A percentile compares a stretch with the other conserved stretches of the same genome.
These are phyloP conservation scores for Crucibulum laeve DNA, from an alignment of 768 basidiomycete genomes.

Conservation along the genomic window DNA sequence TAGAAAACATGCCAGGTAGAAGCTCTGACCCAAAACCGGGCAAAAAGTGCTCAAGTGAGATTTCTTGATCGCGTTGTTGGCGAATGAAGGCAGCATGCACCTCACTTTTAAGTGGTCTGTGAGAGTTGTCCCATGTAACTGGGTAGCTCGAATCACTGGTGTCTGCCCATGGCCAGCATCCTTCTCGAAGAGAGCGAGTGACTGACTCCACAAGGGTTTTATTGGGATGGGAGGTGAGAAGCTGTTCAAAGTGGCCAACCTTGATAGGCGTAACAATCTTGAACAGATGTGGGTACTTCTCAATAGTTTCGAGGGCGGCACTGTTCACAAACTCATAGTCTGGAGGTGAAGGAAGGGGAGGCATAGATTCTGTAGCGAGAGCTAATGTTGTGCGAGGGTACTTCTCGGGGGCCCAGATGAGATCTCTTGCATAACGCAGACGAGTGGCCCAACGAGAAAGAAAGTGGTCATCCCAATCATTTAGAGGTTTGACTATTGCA, in stretches of 20 bases:
- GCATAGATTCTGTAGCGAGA: slow-evolving; percentile 10
- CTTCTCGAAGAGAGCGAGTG: slow-evolving; percentile 19
- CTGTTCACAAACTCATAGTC: slow-evolving; percentile 13
- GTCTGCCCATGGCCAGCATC: slow-evolving; percentile 42
- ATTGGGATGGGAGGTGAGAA: slow-evolving; percentile 31
- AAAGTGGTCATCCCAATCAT: too few relatives aligned
- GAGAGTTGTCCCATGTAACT: slow-evolving; percentile 17
- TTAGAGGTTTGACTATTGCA: too few relatives aligned
- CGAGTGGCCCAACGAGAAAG: background rate
- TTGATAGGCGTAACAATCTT: slow-evolving; percentile 29
- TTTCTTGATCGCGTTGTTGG: slow-evolving; percentile 20
- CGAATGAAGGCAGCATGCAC: slow-evolving; percentile 19
- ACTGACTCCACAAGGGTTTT: slow-evolving; percentile 30
- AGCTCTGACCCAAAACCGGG: slow-evolving; percentile 26
- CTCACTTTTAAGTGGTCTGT: slow-evolving; percentile 9
- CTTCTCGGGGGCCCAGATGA: background rate
- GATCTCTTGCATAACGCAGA: background rate
- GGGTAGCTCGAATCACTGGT: slow-evolving; percentile 16
- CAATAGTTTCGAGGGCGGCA: slow-evolving; percentile 12
- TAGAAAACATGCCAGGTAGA: slow-evolving; percentile 38
- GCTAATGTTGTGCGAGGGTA: slow-evolving; percentile 12
- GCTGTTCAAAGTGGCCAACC: slow-evolving; percentile 19
- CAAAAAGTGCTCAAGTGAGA: slow-evolving; percentile 19
- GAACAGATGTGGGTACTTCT: slow-evolving; percentile 28
- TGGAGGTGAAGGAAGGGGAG: slow-evolving; percentile 14